phyloP scores from a whole-genome alignment of 495 filamentous ascomycete species.

The Penicillium goetzii region DNA sequence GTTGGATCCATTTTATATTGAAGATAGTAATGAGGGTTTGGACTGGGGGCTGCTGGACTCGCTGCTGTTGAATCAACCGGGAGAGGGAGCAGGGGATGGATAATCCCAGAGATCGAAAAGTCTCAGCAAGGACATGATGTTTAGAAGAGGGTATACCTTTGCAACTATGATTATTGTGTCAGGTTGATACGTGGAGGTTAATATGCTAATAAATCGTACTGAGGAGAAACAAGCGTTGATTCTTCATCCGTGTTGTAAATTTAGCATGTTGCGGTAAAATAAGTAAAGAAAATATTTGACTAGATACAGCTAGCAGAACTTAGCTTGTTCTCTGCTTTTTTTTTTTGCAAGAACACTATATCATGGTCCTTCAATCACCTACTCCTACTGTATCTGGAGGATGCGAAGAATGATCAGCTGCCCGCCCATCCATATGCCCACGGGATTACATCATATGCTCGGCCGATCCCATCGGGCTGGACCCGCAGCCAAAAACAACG shows the following conservation, averaged over 20 bases:
- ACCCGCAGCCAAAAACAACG: neutral
- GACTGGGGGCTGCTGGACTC: constrained; percentile 1
- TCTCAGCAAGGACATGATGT: too few species aligned
- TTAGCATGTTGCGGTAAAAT: neutral
- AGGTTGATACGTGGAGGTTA: neutral
- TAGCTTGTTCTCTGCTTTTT: too few species aligned
- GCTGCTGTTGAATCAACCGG: neutral
- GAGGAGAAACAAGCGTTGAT: neutral
- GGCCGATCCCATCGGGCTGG: constrained; percentile 7
- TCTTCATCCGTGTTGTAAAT: neutral
- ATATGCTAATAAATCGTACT: neutral
- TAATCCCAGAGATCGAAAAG: neutral
- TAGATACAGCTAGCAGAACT: too few species aligned
- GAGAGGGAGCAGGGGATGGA: neutral
- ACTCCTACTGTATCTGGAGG: neutral
- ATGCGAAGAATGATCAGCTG: constrained; percentile 3
- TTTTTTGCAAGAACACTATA: too few species aligned
- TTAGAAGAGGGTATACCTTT: too few species aligned
- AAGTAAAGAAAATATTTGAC: neutral
- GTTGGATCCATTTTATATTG: neutral
- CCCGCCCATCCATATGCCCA: neutral
- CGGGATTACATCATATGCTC: constrained; percentile 11
- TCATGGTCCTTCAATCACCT: neutral
- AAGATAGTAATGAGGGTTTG: neutral
- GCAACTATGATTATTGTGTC: too few species aligned